Evolutionary conservation across 83 land plant genomes (phyloP), one percentile per base, ranked within the genome.

Genomic region (Thuja plicata): DNA sequence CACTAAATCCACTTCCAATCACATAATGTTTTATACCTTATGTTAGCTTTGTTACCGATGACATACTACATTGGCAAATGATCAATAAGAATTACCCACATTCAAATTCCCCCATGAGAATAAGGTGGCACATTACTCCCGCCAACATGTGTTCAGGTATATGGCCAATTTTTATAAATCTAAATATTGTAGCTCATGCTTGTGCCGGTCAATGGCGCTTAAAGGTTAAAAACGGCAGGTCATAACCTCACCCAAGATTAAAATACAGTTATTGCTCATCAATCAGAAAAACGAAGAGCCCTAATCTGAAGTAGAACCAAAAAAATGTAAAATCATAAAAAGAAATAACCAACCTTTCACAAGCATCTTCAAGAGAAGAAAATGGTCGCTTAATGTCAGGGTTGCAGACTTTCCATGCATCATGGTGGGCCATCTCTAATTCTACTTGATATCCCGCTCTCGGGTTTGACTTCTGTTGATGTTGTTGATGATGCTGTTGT

Each of bases 341-440:
- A 85, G 16, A 54, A 41, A 30, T 48, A 50, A 55, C 86, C 7
- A 34, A 95, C 99, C 99, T 98, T 86, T 95, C 96, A 84, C 98
- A 97, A 46, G 99, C 99, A 86, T 98, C 99, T 89, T 96, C 99
- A 5, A 98, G 89, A 45, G 97, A 96, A 15, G 97, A 77, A 89
- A 98, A 98, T 11, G 99, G 97, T n/a, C 96, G 92, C 81, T 94
- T 94, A 85, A 94, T 87, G 57, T 97, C 99, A 8, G 99, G 99
- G 82, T 95, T 94, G 84, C 97, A 96, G 34, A 96, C 96, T 41
- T 92, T 92, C 90, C 92, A 89, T 46, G 96, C 95, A 89, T 97
- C 99, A 88, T 96, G 97, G 30, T 96, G 95, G 30, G 99, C 99
- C 95, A 98, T 93, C 90, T 97, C 98, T 55, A 96, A 91, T 91